Evolutionary conservation across 768 basidiomycete species (phyloP).

Genomic region (Steccherinum ochraceum): DNA sequence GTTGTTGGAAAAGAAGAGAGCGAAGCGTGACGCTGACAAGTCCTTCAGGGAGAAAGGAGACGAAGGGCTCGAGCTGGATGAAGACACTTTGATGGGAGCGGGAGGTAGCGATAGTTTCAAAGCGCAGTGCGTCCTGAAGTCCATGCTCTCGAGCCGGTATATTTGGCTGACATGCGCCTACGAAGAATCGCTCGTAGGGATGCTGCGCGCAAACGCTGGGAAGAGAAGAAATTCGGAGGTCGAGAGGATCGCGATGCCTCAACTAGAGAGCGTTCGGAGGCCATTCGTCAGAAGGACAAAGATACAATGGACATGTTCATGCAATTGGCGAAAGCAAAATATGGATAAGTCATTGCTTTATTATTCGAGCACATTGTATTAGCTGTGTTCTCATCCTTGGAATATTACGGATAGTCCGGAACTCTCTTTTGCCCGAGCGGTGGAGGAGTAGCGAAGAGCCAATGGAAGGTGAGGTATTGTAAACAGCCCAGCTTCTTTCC

Average conservation of each 20-base stretch:
- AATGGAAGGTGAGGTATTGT: too few relatives aligned
- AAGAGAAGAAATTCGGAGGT: slow-evolving; percentile 37
- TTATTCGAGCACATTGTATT: too few relatives aligned
- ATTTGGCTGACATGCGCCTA: not conserved
- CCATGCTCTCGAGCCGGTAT: not conserved
- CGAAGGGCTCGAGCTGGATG: slow-evolving; percentile 72
- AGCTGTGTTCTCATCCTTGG: too few relatives aligned
- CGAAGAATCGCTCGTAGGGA: slow-evolving; percentile 75
- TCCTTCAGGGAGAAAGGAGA: slow-evolving; percentile 68
- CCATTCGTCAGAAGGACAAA: slow-evolving; percentile 73
- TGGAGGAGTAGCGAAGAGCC: too few relatives aligned
- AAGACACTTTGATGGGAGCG: slow-evolving; percentile 67
- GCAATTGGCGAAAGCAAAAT: slow-evolving; percentile 81
- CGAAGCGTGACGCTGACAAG: slow-evolving; percentile 62
- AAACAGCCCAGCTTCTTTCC: too few relatives aligned
- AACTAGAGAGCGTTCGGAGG: slow-evolving; percentile 54
- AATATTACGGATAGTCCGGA: too few relatives aligned
- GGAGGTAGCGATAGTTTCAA: slow-evolving; percentile 72
- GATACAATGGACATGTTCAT: slow-evolving; percentile 98
- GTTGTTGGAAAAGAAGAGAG: slow-evolving; percentile 81
- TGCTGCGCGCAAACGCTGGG: slow-evolving; percentile 56
- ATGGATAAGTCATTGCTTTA: slow-evolving; percentile 48
- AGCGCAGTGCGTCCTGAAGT: slow-evolving; percentile 45
- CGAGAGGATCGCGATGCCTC: slow-evolving; percentile 46
- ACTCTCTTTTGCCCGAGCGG: too few relatives aligned